phyloP scores from a whole-genome alignment of 345 rosid genomes.

The Mallotus nudiflorus region DNA sequence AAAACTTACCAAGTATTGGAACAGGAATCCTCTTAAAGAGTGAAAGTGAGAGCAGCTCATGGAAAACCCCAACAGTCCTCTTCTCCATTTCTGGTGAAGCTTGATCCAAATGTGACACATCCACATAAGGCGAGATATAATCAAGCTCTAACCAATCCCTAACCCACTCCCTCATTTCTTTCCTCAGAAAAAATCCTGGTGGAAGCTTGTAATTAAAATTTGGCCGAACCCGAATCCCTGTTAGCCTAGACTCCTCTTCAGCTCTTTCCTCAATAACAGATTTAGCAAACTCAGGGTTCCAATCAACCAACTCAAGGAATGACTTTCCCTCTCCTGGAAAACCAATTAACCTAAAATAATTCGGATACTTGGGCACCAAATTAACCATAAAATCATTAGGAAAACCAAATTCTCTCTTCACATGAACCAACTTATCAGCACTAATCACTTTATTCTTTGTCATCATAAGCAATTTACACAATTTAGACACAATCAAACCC shows the following conservation, averaged over 20 bases:
- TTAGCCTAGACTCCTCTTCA: constrained; percentile 49
- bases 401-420: constrained; percentile 87
- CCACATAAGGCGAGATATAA: constrained; percentile 73
- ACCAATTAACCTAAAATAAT: constrained; percentile 60
- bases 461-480: constrained; percentile 87
- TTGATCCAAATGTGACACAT: constrained; percentile 66
- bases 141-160: constrained; percentile 89
- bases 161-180: constrained; percentile 95
- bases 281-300: constrained; percentile 67
- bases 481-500: constrained; percentile 57
- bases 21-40: constrained; percentile 77
- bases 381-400: constrained; percentile 68
- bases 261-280: constrained; percentile 62
- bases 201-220: constrained; percentile 72
- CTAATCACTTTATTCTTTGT: constrained; percentile 58
- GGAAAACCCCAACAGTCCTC: constrained; percentile 75
- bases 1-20: constrained; percentile 79
- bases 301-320: constrained; percentile 61
- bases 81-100: constrained; percentile 85
- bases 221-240: constrained; percentile 62
- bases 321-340: constrained; percentile 58
- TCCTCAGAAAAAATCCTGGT: constrained; percentile 59
- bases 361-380: constrained; percentile 62
- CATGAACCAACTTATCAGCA: constrained; percentile 68
- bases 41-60: constrained; percentile 80